Base-by-base conservation (phyloP, 2,329 filamentous ascomycete genomes). In the Trichoderma gracile region DNA sequence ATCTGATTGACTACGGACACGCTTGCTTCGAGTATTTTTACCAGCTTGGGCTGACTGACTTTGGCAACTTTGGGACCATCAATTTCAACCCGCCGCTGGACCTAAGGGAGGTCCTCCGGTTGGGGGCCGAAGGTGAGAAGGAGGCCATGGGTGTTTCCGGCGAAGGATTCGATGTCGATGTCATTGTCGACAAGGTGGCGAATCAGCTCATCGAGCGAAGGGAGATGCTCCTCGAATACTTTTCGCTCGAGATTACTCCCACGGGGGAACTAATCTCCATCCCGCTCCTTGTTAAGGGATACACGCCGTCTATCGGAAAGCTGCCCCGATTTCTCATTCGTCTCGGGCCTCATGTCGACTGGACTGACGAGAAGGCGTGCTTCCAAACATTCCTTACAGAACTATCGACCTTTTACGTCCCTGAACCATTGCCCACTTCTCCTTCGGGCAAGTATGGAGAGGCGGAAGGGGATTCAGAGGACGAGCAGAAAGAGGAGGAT, bases 221-320 rank as follows among this genome's bases (percentile, higher is more conserved):
- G 42, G 90, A 94, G 71, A 96, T 99, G 91, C 84, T 99, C 1
- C 81, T 85, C 2, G 95, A 99, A 76, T 99, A 99, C 77, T 98
- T 99, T 76, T 90, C 89, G 1, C 79, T 99, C 50, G 88, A 94
- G 62, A 87, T 99, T 42, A 90, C 90, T 0, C 86, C 88, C 1
- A 82, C 89, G 0, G 94, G 93, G 14, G 86, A 94, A 60, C 80
- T 99, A 2, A 77, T 89, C 53, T 87, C 87, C 33, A 89, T 99
- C 17, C 96, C 95, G 0, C 81, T 99, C 9, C 81, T 99, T 42
- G 77, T 96, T 52, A 97, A 93, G 76, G 93, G 92, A 0, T 99
- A 99, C 74, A 90, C 86, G 8, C 96, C 95, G 0, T 87, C 88
- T 6, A 79, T 98, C 65, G 89, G 88, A 17, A 99, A 98, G 76